A percentile compares a stretch with the other conserved stretches of the same genome.
Evolutionary conservation across 1,284 basidiomycete genomes (phyloP).

Genomic region (Neonothopanus nambi): DNA sequence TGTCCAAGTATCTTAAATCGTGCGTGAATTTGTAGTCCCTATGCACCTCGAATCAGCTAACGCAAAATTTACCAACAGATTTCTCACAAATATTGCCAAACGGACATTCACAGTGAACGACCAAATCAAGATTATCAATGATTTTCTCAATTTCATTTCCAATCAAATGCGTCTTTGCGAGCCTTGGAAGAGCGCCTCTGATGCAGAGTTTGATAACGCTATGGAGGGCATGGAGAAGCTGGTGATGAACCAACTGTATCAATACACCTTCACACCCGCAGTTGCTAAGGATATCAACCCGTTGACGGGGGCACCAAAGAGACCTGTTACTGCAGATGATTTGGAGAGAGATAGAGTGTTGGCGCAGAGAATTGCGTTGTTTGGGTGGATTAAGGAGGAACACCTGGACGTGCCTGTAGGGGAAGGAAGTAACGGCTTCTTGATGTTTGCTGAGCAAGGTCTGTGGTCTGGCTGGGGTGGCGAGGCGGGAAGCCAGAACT

Average conservation of each 20-base stretch:
- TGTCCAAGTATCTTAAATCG: conserved; percentile 91
- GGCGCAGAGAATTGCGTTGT: conserved; percentile 87
- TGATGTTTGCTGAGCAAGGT: conserved; percentile 95
- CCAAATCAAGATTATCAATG: conserved; percentile 91
- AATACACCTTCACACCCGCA: conserved; percentile 90
- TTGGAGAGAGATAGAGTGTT: conserved; percentile 92
- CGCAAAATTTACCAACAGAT: conserved; percentile 48
- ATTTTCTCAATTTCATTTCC: conserved; percentile 91
- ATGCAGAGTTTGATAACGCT: conserved; percentile 93
- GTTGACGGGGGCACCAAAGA: conserved; percentile 45
- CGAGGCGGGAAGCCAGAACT: background rate
- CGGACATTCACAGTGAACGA: conserved; percentile 87
- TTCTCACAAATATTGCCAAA: conserved; percentile 90
- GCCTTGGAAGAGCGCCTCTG: conserved; percentile 75
- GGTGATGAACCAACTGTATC: conserved; percentile 97
- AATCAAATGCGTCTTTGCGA: conserved; percentile 85
- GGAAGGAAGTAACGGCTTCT: conserved; percentile 76
- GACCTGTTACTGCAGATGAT: conserved; percentile 91
- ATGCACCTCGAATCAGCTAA: background rate
- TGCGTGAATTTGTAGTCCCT: conserved; percentile 42
- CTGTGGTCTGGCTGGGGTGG: conserved; percentile 8
- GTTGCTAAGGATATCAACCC: conserved; percentile 47
- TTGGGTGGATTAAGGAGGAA: conserved; percentile 86
- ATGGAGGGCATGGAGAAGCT: conserved; percentile 99
- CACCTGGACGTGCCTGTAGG: conserved; percentile 86